phyloP scores from a whole-genome alignment of 1,139 yeast species.

The Magnusiomyces magnusii region DNA sequence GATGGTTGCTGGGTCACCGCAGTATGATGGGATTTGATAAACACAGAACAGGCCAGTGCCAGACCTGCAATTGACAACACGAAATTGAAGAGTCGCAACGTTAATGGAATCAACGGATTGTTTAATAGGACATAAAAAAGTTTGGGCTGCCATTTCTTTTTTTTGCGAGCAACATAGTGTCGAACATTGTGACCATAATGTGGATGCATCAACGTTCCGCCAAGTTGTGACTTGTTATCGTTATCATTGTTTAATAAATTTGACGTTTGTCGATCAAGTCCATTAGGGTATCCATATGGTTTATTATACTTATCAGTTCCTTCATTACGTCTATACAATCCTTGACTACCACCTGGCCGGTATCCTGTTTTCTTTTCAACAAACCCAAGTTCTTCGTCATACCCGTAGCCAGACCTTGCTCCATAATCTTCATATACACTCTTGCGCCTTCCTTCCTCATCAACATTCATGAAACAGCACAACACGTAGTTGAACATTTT shows the following conservation, averaged over 20 bases:
- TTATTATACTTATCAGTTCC: neutral
- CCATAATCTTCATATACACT: neutral
- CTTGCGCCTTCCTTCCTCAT: neutral
- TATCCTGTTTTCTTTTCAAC: neutral
- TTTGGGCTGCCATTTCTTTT: slow-evolving; percentile 51
- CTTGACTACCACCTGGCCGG: neutral
- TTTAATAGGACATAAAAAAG: slow-evolving; percentile 53
- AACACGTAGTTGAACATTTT: neutral
- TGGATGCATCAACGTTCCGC: neutral
- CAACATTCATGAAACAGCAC: slow-evolving; percentile 5
- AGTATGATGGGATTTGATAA: slow-evolving; percentile 31
- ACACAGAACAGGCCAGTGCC: slow-evolving; percentile 22
- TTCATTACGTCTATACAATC: neutral
- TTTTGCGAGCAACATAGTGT: slow-evolving; percentile 2
- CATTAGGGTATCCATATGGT: neutral
- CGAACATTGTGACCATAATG: slow-evolving; percentile 10
- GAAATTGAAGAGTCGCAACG: slow-evolving; percentile 62
- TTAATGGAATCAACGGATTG: slow-evolving; percentile 74
- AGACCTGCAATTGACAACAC: slow-evolving; percentile 31
- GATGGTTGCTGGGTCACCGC: slow-evolving; percentile 73
- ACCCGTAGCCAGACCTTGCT: neutral
- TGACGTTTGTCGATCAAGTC: no score
- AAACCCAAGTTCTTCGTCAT: neutral
- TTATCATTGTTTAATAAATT: no score
- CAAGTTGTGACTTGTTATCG: no score